Base-by-base conservation (phyloP, 306 rosid genomes). In the Cicer arietinum region DNA sequence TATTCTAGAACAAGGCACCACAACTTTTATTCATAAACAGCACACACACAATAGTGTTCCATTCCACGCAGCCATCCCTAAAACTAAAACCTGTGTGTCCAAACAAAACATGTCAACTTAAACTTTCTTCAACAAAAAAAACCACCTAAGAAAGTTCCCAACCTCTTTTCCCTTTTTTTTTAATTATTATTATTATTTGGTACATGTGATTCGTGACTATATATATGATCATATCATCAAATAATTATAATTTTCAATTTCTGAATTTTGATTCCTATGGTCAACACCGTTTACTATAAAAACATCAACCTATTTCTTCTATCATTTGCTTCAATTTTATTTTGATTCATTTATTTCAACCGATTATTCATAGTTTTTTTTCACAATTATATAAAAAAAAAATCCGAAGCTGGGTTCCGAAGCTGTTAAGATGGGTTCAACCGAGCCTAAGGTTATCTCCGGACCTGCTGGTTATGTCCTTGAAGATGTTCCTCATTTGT, bases 401-500 rank as follows among this genome's bases (percentile, higher is more conserved):
- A 6, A 22, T 54, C 39, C 61, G 2, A 47, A 69, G 44, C 46
- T 46, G 51, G 17, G 22, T 69, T 69, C 70, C 35, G 44, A 77
- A 76, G 47, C 68, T 67, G 56, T 44, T 42, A 30, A 5, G 17
- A 88, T 90, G 91, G 85, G 58, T 14, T 67, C 86, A 52, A 5
- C 18, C 16, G 69, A 84, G 22, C 65, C 69, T 6, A 90, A 90
- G 80, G 18, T 86, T 10, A 74, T 82, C 17, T 63, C 56, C n/a
- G 98, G 96, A 10, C 9, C 85, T 2, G 76, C 81, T 6, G 94
- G 98, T 75, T 92, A 92, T 73, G 70, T 92, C 8, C 98, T 92
- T 12, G 88, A 92, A 47, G 98, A 92, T 69, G 96, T 92, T 80
- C 98, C 98, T 8, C 98, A 90, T 79, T 87, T 92, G 13, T 57